Evolutionary conservation across 441 rosid species (phyloP).

Genomic region (Jatropha multifida): DNA sequence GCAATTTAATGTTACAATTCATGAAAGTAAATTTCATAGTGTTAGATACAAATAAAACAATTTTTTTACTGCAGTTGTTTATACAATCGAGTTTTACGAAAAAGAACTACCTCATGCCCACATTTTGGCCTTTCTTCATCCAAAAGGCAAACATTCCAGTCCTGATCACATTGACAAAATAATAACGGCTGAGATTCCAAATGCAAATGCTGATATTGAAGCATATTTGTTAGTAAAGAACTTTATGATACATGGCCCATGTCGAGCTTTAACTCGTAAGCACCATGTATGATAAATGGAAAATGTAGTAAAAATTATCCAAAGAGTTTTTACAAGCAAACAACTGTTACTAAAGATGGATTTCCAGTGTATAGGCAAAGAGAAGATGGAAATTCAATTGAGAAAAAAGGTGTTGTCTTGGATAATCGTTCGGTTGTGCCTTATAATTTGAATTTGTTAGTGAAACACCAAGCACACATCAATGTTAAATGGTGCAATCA

Average conservation of each 20-base stretch:
- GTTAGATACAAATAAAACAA: too few species aligned
- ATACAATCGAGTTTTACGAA: not conserved
- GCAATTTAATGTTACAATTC: too few species aligned
- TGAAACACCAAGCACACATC: not conserved
- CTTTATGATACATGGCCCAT: conserved; percentile 8
- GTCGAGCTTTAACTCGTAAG: not conserved
- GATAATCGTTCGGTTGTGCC: not conserved
- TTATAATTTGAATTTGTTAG: not conserved
- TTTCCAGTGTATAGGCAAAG: conserved; percentile 10
- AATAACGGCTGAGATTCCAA: not conserved
- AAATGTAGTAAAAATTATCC: not conserved
- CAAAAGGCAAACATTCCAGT: not conserved
- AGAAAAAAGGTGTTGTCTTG: not conserved
- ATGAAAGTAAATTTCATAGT: too few species aligned
- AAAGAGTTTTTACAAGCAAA: not conserved
- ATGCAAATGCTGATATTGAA: too few species aligned
- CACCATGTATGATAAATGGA: conserved; percentile 8
- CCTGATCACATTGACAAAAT: not conserved
- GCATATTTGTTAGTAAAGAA: too few species aligned
- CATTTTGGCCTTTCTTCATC: not conserved
- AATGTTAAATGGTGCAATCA: not conserved
- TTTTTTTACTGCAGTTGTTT: not conserved
- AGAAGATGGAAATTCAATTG: not conserved
- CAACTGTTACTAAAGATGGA: conserved; percentile 9
- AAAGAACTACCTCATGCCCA: conserved; percentile 3